phyloP scores from a whole-genome alignment of 495 filamentous ascomycete species.

The Neurospora sublineolata region DNA sequence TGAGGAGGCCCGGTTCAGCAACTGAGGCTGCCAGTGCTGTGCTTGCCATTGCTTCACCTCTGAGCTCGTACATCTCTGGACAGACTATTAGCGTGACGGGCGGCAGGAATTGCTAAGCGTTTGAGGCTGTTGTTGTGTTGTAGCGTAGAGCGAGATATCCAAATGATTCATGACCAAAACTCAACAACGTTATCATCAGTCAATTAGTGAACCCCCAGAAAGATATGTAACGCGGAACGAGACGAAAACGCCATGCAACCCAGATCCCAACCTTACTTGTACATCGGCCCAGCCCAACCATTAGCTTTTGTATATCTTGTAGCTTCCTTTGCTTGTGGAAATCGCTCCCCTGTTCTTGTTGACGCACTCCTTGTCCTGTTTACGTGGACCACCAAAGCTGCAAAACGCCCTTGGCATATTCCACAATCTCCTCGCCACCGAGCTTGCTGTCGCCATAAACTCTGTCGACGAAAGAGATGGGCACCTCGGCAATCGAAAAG shows the following conservation, averaged over 20 bases:
- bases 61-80: conserved; percentile 71
- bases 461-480: conserved; percentile 91
- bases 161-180: background rate
- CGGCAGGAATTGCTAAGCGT: conserved; percentile 61
- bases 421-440: conserved; percentile 91
- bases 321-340: background rate
- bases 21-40: conserved; percentile 72
- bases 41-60: conserved; percentile 65
- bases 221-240: background rate
- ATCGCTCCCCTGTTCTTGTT: background rate
- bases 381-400: conserved; percentile 58
- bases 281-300: conserved; percentile 1
- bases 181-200: background rate
- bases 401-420: conserved; percentile 90
- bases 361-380: conserved; percentile 19
- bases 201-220: background rate
- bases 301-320: background rate
- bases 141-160: background rate
- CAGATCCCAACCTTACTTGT: conserved; percentile 1
- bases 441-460: conserved; percentile 93
- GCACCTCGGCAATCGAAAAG: conserved; percentile 80
- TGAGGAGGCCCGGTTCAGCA: conserved; percentile 61
- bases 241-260: conserved; percentile 11
- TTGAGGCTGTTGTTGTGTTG: background rate
- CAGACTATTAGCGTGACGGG: conserved; percentile 80